Evolutionary conservation across 148 eudicot genomes (phyloP), one percentile per base, ranked within the genome.

Genomic region (Oxyria digyna): DNA sequence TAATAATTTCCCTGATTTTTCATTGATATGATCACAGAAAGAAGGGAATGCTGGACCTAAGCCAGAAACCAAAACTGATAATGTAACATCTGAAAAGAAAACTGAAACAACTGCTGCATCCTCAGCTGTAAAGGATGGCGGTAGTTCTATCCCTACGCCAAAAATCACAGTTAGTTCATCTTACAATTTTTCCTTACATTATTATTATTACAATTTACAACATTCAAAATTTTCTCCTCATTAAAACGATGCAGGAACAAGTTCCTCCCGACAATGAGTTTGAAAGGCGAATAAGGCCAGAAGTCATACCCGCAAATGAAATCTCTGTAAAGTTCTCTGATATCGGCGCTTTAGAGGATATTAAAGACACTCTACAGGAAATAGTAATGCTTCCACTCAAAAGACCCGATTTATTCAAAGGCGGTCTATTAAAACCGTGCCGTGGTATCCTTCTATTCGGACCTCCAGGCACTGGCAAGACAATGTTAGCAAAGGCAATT

Each of bases 391-490:
- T 91, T 70, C 97, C 97, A 42, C 96, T 91, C 49, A 82, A 87
- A 68, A 73, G 97, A 71, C 97, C 97, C 21, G 96, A 92, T 74
- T 79, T 89, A 43, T 92, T 92, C 46, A 79, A 74, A 71, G 98
- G 98, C 38, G 98, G 98, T 31, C 89, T 92, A 72, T 38, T 92
- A 70, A 92, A 89, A 73, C 98, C 98, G 24, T 92, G 98, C 72
- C 71, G 94, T 54, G 98, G 98, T 67, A 92, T 92, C 76, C 75
- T 92, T 72, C 81, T 92, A 12, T 92, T 92, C 46, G 98, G 98
- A 38, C 98, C 96, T 71, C 96, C 98, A 74, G 98, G 98, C 27
- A 92, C 98, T 0, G 98, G 94, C 66, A 89, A 92, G 75, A 92
- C 98, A 11, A 92, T 92, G 98, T 62, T 92, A 75, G 98, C 96